Conservation (phyloP, 306 rosid species). For the Ormosia semicastrata region DNA sequence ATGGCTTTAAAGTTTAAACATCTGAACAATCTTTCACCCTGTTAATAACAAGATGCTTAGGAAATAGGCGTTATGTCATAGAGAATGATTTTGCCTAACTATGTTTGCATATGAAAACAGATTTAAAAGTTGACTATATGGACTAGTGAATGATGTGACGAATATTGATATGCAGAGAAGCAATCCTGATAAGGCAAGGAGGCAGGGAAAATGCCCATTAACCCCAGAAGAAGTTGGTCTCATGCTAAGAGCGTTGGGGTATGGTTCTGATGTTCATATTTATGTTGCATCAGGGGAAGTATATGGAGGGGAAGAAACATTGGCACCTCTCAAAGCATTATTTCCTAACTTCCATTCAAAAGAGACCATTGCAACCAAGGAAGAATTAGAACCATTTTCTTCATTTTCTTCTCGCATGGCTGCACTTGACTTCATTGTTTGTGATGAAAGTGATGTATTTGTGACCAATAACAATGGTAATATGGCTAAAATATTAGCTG, state of each 20-base stretch:
- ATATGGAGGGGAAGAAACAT: slow-evolving; percentile 90
- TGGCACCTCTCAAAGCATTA: slow-evolving; percentile 82
- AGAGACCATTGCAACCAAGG: slow-evolving; percentile 82
- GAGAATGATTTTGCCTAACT: slow-evolving; percentile 9
- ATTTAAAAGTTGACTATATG: not conserved
- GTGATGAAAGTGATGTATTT: slow-evolving; percentile 96
- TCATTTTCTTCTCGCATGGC: slow-evolving; percentile 99
- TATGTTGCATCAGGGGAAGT: slow-evolving; percentile 98
- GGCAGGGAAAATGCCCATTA: slow-evolving; percentile 97
- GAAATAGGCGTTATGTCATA: not conserved
- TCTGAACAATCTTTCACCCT: slow-evolving; percentile 11
- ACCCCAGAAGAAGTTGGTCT: slow-evolving; percentile 99
- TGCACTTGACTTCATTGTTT: slow-evolving; percentile 91
- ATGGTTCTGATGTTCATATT: slow-evolving; percentile 85
- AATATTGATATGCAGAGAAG: slow-evolving; percentile 58
- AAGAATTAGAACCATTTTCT: slow-evolving; percentile 79
- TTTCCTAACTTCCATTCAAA: slow-evolving; percentile 91
- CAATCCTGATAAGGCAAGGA: slow-evolving; percentile 94
- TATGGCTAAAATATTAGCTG: slow-evolving; percentile 97
- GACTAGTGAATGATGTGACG: slow-evolving; percentile 16
- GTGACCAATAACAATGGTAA: slow-evolving; percentile 98
- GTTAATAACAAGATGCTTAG: not conserved
- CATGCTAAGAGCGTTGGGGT: slow-evolving; percentile 96
- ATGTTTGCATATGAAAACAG: slow-evolving; percentile 15
- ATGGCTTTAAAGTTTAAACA: not conserved